A percentile compares a stretch with the other conserved stretches of the same genome.
phyloP scores from a whole-genome alignment of 768 basidiomycete species.

The Xerocomellus amylosporus region DNA sequence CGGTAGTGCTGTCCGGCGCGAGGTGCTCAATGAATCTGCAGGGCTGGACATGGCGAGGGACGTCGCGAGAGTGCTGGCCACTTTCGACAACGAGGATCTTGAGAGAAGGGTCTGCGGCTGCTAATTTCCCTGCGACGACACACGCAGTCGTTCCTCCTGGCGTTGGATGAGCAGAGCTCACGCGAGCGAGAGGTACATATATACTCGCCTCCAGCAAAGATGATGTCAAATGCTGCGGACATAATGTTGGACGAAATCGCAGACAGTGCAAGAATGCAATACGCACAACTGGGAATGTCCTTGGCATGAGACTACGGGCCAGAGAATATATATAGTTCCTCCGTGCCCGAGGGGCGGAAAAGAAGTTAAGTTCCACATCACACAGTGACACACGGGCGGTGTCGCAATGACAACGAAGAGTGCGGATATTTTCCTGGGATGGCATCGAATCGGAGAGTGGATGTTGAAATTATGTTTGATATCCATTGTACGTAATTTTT shows the following conservation, averaged over 20 bases:
- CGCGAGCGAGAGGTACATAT: background rate
- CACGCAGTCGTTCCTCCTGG: constrained; percentile 52
- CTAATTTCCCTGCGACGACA: constrained; percentile 49
- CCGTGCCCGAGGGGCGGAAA: background rate
- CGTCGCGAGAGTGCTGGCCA: constrained; percentile 49
- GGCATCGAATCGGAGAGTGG: too few species aligned
- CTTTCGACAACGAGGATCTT: constrained; percentile 62
- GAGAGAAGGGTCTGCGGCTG: constrained; percentile 49
- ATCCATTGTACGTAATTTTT: too few species aligned
- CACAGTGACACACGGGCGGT: too few species aligned
- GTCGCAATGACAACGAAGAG: background rate
- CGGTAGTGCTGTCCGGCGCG: constrained; percentile 37
- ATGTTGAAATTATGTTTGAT: too few species aligned
- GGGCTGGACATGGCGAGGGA: constrained; percentile 50
- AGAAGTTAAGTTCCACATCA: too few species aligned
- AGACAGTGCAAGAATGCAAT: background rate
- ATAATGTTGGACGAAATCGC: background rate
- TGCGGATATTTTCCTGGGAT: too few species aligned
- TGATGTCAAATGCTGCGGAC: constrained; percentile 41
- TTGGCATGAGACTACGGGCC: background rate
- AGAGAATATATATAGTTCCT: background rate
- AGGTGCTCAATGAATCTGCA: constrained; percentile 48
- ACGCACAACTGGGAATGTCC: too few species aligned
- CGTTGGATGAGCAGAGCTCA: background rate
- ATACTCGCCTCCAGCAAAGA: constrained; percentile 54